phyloP scores from a whole-genome alignment of 345 rosid genomes.

The Syzygium jambos region DNA sequence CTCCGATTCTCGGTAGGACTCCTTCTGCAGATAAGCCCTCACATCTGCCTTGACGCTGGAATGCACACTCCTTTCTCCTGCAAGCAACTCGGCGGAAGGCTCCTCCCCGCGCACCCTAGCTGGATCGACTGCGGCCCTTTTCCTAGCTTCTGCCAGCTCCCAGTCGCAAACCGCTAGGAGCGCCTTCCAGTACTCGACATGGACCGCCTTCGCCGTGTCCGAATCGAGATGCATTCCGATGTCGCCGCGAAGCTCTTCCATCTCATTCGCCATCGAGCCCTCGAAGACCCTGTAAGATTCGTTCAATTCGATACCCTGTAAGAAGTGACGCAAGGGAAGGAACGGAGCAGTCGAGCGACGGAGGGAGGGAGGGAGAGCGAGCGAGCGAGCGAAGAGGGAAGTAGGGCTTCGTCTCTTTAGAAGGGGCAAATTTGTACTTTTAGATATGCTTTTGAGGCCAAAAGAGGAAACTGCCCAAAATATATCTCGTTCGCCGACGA shows the following conservation, averaged over 20 bases:
- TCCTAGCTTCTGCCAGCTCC: conserved; percentile 88
- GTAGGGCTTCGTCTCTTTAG: too few species aligned
- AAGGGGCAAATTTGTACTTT: too few species aligned
- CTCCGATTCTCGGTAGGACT: conserved; percentile 58
- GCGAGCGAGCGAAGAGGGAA: too few species aligned
- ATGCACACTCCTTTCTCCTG: conserved; percentile 87
- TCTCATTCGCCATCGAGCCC: conserved; percentile 81
- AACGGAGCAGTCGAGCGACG: too few species aligned
- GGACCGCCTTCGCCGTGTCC: conserved; percentile 62
- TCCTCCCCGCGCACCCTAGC: too few species aligned
- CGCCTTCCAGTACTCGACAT: conserved; percentile 84
- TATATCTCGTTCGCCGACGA: too few species aligned
- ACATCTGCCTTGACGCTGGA: conserved; percentile 79
- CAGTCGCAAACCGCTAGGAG: conserved; percentile 79
- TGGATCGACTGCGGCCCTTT: conserved; percentile 74
- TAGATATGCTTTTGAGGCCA: too few species aligned
- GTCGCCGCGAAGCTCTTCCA: conserved; percentile 90
- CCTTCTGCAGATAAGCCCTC: conserved; percentile 61
- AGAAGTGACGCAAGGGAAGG: too few species aligned
- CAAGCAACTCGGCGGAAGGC: conserved; percentile 80
- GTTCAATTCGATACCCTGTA: conserved; percentile 61
- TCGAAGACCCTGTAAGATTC: conserved; percentile 86
- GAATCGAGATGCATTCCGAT: conserved; percentile 89
- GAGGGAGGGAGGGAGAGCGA: too few species aligned
- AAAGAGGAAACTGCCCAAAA: too few species aligned